A percentile compares a stretch with the other conserved stretches of the same genome.
Evolutionary conservation across 768 basidiomycete genomes (phyloP).

Genomic region (Podaxis sp.): DNA sequence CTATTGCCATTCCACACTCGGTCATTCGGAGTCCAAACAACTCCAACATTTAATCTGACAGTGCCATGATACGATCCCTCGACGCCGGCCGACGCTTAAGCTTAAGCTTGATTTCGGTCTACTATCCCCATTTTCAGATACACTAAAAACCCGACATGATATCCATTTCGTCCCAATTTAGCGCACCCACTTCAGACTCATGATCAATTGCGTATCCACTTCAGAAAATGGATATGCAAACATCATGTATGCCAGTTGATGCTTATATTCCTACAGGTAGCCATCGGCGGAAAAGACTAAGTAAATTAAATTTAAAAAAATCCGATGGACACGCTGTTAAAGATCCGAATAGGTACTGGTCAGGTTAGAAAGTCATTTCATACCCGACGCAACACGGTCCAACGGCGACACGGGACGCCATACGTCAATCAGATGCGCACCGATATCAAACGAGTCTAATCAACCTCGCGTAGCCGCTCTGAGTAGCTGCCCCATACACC

Average conservation of each 20-base stretch:
- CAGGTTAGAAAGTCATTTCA: background rate
- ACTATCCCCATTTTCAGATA: background rate
- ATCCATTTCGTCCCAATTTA: background rate
- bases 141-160: background rate
- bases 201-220: background rate
- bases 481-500: no score
- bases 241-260: background rate
- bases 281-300: background rate
- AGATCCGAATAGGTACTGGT: background rate
- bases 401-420: background rate
- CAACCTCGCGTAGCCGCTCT: no score
- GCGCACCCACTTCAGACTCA: background rate
- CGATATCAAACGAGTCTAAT: background rate
- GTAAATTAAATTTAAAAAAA: background rate
- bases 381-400: background rate
- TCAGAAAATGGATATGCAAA: background rate
- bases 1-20: background rate
- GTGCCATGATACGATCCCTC: background rate
- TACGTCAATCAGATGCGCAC: background rate
- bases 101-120: background rate
- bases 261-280: background rate
- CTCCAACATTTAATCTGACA: background rate
- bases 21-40: background rate
- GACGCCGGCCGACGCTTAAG: background rate
- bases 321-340: background rate